These are phyloP conservation scores for Apostasia shenzhenica DNA, from an alignment of 106 monocot genomes.

Conservation along the genomic window DNA sequence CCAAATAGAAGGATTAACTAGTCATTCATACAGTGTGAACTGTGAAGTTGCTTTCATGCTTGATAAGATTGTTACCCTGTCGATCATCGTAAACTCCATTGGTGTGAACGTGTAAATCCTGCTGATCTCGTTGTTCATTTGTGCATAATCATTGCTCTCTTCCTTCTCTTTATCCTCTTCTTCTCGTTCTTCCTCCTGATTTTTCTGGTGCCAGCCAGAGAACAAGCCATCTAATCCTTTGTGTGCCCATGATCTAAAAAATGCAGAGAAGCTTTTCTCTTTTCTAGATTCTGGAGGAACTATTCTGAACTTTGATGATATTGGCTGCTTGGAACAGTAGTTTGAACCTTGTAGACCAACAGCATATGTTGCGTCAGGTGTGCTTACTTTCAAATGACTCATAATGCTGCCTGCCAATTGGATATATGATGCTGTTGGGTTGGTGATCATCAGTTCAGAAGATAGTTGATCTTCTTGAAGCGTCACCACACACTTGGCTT, in stretches of 20 bases:
- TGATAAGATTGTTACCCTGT: slow-evolving; percentile 48
- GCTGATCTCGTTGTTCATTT: slow-evolving; percentile 53
- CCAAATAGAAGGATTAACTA: background rate
- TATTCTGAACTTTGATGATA: slow-evolving; percentile 48
- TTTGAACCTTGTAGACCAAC: slow-evolving; percentile 69
- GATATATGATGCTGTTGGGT: slow-evolving; percentile 33
- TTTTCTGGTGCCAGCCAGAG: slow-evolving; percentile 9
- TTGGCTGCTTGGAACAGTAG: slow-evolving; percentile 26
- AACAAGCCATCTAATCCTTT: slow-evolving; percentile 33
- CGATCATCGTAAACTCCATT: slow-evolving; percentile 60
- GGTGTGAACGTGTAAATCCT: slow-evolving; percentile 66
- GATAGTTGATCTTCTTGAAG: slow-evolving; percentile 43
- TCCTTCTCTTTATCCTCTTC: slow-evolving; percentile 27
- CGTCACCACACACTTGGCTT: slow-evolving; percentile 45
- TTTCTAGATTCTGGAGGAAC: slow-evolving; percentile 32
- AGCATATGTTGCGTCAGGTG: slow-evolving; percentile 72
- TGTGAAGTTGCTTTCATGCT: background rate
- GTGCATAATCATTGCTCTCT: slow-evolving; percentile 40
- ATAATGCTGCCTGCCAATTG: slow-evolving; percentile 37
- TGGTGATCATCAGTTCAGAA: slow-evolving; percentile 44
- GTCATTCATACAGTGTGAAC: no score
- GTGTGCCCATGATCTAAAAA: slow-evolving; percentile 15
- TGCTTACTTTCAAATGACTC: slow-evolving; percentile 82
- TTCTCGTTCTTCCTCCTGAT: slow-evolving; percentile 2
- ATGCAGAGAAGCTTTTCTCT: background rate